Evolutionary conservation across 2,329 filamentous ascomycete genomes (phyloP).

Genomic region (Fusarium sp.): DNA sequence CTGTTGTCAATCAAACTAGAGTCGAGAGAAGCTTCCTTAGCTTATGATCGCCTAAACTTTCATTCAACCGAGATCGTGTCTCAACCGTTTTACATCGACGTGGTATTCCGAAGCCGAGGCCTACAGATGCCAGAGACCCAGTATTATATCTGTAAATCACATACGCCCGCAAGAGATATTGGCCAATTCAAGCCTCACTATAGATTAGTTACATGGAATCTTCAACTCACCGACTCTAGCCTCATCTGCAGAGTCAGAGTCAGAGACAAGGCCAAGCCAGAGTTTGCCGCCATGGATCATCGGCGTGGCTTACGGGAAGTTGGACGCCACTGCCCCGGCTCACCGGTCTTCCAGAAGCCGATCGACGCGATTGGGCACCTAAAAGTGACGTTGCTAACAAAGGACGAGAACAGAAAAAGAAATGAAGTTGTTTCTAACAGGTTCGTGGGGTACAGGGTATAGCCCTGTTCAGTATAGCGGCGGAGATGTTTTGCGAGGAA

Average conservation of each 20-base stretch:
- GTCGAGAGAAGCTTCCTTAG: neutral
- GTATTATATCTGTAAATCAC: neutral
- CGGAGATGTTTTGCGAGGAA: neutral
- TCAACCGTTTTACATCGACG: neutral
- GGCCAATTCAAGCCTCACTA: neutral
- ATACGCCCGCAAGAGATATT: neutral
- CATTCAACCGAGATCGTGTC: neutral
- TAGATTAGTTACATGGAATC: neutral
- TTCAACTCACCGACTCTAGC: slow-evolving; percentile 9
- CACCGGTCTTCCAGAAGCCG: slow-evolving; percentile 27
- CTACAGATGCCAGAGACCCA: neutral
- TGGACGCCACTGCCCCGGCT: slow-evolving; percentile 12
- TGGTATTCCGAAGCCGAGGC: neutral
- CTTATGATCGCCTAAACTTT: neutral
- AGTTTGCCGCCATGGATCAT: neutral
- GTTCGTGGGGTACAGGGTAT: neutral
- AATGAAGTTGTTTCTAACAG: neutral
- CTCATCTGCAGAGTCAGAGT: neutral
- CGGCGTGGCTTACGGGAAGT: slow-evolving; percentile 10
- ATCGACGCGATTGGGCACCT: slow-evolving; percentile 17
- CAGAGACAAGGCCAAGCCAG: neutral
- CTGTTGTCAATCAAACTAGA: neutral
- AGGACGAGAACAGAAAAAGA: neutral
- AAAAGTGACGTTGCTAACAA: neutral
- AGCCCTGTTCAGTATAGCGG: neutral